Evolutionary conservation across 2,329 filamentous ascomycete genomes (phyloP), one percentile per base, ranked within the genome.

Genomic region (Penicillium sp.): DNA sequence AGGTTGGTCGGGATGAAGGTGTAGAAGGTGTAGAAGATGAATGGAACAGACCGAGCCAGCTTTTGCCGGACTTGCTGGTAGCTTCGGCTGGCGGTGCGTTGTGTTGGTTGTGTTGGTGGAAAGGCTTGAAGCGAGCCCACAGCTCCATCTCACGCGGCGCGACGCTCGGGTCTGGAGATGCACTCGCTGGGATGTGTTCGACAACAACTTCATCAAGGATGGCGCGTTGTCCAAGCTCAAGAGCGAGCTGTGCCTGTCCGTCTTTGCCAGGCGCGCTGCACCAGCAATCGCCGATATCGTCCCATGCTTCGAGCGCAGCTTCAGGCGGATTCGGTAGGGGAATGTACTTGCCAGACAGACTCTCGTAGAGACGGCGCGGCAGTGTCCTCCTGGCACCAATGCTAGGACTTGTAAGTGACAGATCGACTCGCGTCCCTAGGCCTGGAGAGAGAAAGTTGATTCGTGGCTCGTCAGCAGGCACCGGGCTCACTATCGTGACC

Each of bases 261-360:
- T 79, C 61, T 0, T 77, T 80, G 51, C 70, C 67, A 9, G 76
- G 71, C 4, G 53, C 57, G 4, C 87, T 85, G 70, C 93, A 97
- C 89, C 91, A 97, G 72, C 91, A 95, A 60, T 97, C 89, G 20
- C 89, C 90, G 33, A 87, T 81, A 49, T 96, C 89, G 9, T 85
- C 77, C 91, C 92, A 96, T 3, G 78, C 74, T 1, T 73, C 68
- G 2, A 96, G 78, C 0, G 88, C 90, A 0, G 78, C 71, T n/a
- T 75, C 65, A 0, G 81, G 79, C 1, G 79, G 74, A 20, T 64
- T 60, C 14, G 70, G 65, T 63, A 63, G 47, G 52, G 52, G 64
- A 53, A 63, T 55, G 16, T 56, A 16, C 20, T 42, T 47, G 7
- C 40, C 38, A 33, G 4, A 62, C 55, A 40, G 48, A 38, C 20